phyloP scores from a whole-genome alignment of 305 asterid genomes.

The Withania somnifera region DNA sequence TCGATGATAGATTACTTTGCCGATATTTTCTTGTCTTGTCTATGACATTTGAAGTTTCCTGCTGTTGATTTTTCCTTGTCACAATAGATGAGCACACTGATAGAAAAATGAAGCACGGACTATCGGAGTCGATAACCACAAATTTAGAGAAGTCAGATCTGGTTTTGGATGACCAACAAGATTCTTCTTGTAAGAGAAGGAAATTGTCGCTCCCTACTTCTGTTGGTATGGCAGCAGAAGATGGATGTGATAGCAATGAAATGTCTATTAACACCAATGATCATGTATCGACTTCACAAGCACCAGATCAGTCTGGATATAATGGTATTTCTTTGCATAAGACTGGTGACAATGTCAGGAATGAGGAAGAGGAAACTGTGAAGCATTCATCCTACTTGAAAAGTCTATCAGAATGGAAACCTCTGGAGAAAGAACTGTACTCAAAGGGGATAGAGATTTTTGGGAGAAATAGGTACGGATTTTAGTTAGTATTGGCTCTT shows the following conservation, averaged over 20 bases:
- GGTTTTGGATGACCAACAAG: slow-evolving; percentile 26
- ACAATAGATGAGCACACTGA: slow-evolving; percentile 31
- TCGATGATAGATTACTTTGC: background rate
- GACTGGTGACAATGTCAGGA: slow-evolving; percentile 15
- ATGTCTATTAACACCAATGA: slow-evolving; percentile 20
- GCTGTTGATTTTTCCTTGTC: slow-evolving; percentile 7
- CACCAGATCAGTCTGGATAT: slow-evolving; percentile 9
- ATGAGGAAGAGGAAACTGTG: slow-evolving; percentile 27
- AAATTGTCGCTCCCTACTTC: slow-evolving; percentile 33
- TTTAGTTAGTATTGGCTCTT: background rate
- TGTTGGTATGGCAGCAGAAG: slow-evolving; percentile 9
- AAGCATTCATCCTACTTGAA: slow-evolving; percentile 19
- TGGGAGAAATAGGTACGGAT: slow-evolving; percentile 81
- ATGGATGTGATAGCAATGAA: slow-evolving; percentile 26
- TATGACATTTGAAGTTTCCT: slow-evolving; percentile 1
- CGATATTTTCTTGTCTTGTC: background rate
- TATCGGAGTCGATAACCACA: slow-evolving; percentile 22
- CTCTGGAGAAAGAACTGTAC: slow-evolving; percentile 86
- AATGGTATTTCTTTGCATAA: slow-evolving; percentile 16
- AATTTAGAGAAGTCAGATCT: slow-evolving; percentile 15
- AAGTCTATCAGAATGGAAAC: slow-evolving; percentile 50
- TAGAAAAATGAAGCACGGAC: slow-evolving; percentile 23
- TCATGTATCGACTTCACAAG: slow-evolving; percentile 19
- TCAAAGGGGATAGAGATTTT: slow-evolving; percentile 83
- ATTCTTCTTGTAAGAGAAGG: slow-evolving; percentile 40